Percentiles rank a stretch among this genome's conserved stretches.
Conservation (phyloP, 2,329 filamentous ascomycete genomes). For the Paramyrothecium roridum region DNA sequence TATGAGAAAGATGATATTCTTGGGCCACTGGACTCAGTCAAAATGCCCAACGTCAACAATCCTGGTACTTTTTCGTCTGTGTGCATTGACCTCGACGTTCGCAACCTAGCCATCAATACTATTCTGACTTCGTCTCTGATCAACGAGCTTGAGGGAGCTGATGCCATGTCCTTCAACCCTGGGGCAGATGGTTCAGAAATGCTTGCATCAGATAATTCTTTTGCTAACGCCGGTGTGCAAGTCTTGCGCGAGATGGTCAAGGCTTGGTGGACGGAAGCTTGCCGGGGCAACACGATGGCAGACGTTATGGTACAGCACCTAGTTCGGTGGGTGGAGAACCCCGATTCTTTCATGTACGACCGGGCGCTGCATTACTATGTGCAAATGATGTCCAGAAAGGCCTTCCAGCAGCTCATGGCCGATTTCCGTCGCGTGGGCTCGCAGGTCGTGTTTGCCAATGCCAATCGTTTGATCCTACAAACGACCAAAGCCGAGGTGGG, state of each 20-base stretch:
- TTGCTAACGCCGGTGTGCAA: constrained; percentile 84
- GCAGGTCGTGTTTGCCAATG: constrained; percentile 90
- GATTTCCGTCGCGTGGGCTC: constrained; percentile 95
- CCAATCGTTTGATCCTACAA: constrained; percentile 85
- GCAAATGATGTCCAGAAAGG: constrained; percentile 97
- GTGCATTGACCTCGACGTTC: constrained; percentile 90
- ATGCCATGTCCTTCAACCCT: constrained; percentile 78
- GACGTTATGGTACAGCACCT: constrained; percentile 97
- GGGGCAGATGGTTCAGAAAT: constrained; percentile 40
- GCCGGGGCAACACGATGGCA: constrained; percentile 86
- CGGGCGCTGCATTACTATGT: constrained; percentile 94
- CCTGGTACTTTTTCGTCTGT: constrained; percentile 93
- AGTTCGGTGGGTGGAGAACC: constrained; percentile 94
- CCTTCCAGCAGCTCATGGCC: constrained; percentile 93
- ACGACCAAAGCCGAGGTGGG: constrained; percentile 96
- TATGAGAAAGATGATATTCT: constrained; percentile 91
- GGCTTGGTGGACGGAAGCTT: constrained; percentile 95
- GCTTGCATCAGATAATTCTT: constrained; percentile 83
- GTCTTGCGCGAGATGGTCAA: constrained; percentile 98
- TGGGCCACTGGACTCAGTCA: constrained; percentile 77
- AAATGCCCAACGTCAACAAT: constrained; percentile 91
- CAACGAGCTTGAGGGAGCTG: constrained; percentile 89
- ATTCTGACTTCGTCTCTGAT: constrained; percentile 94
- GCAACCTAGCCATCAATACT: constrained; percentile 95
- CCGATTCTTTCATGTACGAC: constrained; percentile 93